phyloP scores from a whole-genome alignment of 2,329 filamentous ascomycete species.

The Fusarium graminum region DNA sequence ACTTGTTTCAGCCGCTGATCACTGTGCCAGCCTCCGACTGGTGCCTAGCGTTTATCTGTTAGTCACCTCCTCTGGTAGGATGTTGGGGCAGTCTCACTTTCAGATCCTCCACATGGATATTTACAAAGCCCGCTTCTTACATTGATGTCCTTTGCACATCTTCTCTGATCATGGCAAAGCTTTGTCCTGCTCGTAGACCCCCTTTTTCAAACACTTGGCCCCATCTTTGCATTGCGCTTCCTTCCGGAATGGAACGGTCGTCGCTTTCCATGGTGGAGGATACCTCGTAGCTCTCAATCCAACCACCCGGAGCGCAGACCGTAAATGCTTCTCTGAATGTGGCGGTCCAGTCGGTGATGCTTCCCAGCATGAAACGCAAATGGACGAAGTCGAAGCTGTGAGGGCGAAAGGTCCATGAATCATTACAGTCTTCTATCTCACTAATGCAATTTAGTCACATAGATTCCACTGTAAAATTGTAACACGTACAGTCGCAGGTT shows the following conservation, averaged over 20 bases:
- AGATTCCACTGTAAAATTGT: accelerated
- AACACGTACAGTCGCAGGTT: constrained; percentile 42
- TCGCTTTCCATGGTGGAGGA: constrained; percentile 14
- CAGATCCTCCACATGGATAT: constrained; percentile 17
- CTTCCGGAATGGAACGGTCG: constrained; percentile 13
- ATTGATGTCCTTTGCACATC: constrained; percentile 10
- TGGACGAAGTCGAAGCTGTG: constrained; percentile 17
- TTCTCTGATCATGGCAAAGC: constrained; percentile 11
- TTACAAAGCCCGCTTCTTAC: constrained; percentile 16
- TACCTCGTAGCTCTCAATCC: constrained; percentile 23
- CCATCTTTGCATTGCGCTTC: constrained; percentile 16
- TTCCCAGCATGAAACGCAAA: constrained; percentile 10
- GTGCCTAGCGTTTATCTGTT: constrained; percentile 6
- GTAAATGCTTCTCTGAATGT: constrained; percentile 7
- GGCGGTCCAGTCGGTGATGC: constrained; percentile 15
- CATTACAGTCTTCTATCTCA: constrained; percentile 24
- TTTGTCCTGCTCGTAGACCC: constrained; percentile 8
- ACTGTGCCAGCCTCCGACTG: constrained; percentile 10
- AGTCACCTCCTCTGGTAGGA: not conserved
- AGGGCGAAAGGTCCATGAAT: constrained; percentile 12
- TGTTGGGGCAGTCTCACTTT: constrained; percentile 1
- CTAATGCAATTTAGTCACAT: accelerated
- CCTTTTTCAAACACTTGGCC: constrained; percentile 19
- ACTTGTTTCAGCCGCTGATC: constrained; percentile 11
- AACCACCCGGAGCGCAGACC: constrained; percentile 1